phyloP scores from a whole-genome alignment of 2,329 filamentous ascomycete genomes.

The Penicillium thymicola region DNA sequence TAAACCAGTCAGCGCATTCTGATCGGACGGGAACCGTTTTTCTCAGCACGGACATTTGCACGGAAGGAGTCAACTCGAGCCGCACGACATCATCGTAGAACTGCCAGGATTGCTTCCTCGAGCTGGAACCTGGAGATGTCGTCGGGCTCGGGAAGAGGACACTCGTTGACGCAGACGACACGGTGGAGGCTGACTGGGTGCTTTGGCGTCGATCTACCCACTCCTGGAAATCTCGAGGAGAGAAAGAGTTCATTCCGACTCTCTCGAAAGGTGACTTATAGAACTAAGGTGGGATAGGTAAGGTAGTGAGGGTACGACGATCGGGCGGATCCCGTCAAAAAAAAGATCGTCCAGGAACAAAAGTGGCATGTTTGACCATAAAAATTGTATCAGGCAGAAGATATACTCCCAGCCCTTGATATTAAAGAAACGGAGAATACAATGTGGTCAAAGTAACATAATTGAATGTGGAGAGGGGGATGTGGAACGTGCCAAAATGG shows the following conservation, averaged over 20 bases:
- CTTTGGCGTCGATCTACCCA: slow-evolving; percentile 31
- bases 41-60: slow-evolving; percentile 32
- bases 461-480: not conserved
- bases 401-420: not conserved
- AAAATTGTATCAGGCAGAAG: not conserved
- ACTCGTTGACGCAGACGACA: slow-evolving; percentile 33
- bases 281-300: not conserved
- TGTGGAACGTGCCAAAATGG: slow-evolving; percentile 23
- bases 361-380: slow-evolving; percentile 1
- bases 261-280: not conserved
- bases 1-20: not conserved
- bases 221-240: slow-evolving; percentile 26
- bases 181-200: slow-evolving; percentile 29
- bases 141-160: slow-evolving; percentile 30
- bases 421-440: slow-evolving; percentile 8
- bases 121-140: slow-evolving; percentile 26
- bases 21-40: not conserved
- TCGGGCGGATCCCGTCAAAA: slow-evolving; percentile 5
- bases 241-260: slow-evolving; percentile 18
- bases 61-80: slow-evolving; percentile 29
- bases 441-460: slow-evolving; percentile 15
- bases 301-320: not conserved
- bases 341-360: slow-evolving; percentile 8
- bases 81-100: slow-evolving; percentile 32
- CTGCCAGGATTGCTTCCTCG: slow-evolving; percentile 31